Evolutionary conservation across 495 filamentous ascomycete genomes (phyloP).

Genomic region (Elaphomyces granulatus): DNA sequence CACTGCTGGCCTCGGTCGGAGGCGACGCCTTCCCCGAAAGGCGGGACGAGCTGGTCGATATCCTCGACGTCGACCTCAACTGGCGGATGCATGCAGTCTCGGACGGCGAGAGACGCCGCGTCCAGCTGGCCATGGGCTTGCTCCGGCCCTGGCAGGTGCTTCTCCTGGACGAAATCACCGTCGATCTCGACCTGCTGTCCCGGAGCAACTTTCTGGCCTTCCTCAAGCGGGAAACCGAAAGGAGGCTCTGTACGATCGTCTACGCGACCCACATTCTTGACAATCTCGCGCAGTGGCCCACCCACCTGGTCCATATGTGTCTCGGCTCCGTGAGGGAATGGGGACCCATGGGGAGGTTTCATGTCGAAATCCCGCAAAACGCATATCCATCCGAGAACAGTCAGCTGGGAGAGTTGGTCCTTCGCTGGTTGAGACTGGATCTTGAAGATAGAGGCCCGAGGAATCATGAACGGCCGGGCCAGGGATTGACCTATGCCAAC

Average conservation of each 20-base stretch:
- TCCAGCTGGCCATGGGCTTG: conserved; percentile 93
- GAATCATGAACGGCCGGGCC: conserved; percentile 37
- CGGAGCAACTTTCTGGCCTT: conserved; percentile 76
- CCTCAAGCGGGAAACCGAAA: conserved; percentile 74
- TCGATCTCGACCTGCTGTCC: conserved; percentile 81
- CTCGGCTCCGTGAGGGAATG: conserved; percentile 71
- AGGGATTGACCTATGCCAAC: conserved; percentile 57
- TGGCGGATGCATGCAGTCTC: conserved; percentile 95
- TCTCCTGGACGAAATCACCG: conserved; percentile 92
- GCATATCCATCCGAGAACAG: conserved; percentile 46
- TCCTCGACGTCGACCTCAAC: conserved; percentile 78
- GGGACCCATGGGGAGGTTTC: conserved; percentile 50
- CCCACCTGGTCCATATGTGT: conserved; percentile 89
- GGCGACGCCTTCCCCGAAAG: conserved; percentile 69
- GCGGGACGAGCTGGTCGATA: conserved; percentile 68
- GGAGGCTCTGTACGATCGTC: conserved; percentile 71
- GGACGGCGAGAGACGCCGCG: conserved; percentile 80
- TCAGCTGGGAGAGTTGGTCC: conserved; percentile 66
- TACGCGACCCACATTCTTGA: conserved; percentile 98
- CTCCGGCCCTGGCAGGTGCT: conserved; percentile 86
- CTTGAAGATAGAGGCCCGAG: conserved; percentile 67
- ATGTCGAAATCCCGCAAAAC: conserved; percentile 25
- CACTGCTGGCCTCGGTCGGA: conserved; percentile 72
- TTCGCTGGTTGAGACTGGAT: conserved; percentile 78
- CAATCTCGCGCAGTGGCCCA: conserved; percentile 84